Evolutionary conservation across 1,284 basidiomycete genomes (phyloP).

Genomic region (Quambalaria eucalypti): DNA sequence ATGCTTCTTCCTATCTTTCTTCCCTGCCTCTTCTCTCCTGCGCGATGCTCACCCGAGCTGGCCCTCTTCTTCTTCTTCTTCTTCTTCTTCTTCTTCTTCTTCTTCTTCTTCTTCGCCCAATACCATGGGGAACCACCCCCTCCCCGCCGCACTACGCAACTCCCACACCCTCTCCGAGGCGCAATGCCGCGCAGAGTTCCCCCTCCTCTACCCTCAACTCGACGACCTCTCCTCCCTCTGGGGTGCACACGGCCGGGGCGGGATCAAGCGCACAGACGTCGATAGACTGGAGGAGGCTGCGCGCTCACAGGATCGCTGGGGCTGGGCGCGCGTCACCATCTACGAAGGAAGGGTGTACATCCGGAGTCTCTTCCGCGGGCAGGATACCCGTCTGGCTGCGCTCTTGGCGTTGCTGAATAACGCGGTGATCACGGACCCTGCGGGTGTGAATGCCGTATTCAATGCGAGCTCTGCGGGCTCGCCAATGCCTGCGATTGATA

Average conservation of each 20-base stretch:
- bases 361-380: background rate
- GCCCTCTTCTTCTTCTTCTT: no score
- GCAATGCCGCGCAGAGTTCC: slow-evolving; percentile 21
- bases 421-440: background rate
- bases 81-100: no score
- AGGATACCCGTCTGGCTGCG: background rate
- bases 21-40: no score
- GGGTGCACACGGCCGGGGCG: slow-evolving; percentile 4
- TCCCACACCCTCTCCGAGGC: slow-evolving; percentile 8
- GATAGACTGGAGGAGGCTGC: background rate
- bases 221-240: slow-evolving; percentile 15
- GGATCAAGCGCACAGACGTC: background rate
- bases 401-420: background rate
- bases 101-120: no score
- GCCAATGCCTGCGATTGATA: background rate
- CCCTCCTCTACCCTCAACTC: slow-evolving; percentile 25
- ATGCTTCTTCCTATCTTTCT: no score
- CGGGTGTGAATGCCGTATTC: no score
- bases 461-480: background rate
- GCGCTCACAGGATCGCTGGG: background rate
- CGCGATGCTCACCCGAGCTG: no score
- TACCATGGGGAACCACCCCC: background rate
- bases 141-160: background rate
- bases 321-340: background rate
- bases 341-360: background rate